A percentile compares a stretch with the other conserved stretches of the same genome.
These are phyloP conservation scores for Eucalyptus victrix DNA, from an alignment of 345 rosid genomes.

Conservation along the genomic window DNA sequence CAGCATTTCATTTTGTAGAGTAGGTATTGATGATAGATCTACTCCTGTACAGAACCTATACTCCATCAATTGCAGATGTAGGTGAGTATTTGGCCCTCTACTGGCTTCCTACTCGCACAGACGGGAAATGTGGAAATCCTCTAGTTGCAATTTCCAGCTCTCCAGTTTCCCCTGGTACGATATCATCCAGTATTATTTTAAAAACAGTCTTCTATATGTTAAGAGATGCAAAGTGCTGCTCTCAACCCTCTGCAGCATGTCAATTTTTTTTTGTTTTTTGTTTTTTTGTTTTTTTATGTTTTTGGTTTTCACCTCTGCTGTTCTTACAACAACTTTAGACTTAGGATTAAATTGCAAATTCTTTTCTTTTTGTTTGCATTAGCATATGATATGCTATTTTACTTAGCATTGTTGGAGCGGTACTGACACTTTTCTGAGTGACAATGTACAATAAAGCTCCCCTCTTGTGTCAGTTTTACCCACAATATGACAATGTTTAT, in stretches of 20 bases:
- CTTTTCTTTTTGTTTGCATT: background rate
- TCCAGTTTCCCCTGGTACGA: conserved; percentile 73
- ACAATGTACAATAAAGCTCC: background rate
- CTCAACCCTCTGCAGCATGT: background rate
- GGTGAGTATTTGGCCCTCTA: conserved; percentile 63
- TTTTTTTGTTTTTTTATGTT: too few relatives aligned
- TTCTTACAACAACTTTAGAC: background rate
- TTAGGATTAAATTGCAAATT: background rate
- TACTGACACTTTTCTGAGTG: background rate
- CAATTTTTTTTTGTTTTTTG: background rate
- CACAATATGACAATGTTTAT: background rate
- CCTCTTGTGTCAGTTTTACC: background rate
- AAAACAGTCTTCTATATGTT: background rate
- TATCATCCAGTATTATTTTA: background rate
- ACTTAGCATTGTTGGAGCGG: background rate
- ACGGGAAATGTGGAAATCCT: conserved; percentile 82
- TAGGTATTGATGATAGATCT: background rate
- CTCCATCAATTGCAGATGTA: conserved; percentile 87
- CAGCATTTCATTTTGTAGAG: background rate
- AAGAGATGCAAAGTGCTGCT: background rate
- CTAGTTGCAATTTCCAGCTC: conserved; percentile 55
- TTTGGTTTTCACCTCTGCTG: background rate
- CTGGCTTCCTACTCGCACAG: conserved; percentile 84
- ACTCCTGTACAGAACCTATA: conserved; percentile 35
- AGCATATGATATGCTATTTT: background rate